Conservation (phyloP, 2,329 filamentous ascomycete genomes). For the Aspergillus fumigatus region DNA sequence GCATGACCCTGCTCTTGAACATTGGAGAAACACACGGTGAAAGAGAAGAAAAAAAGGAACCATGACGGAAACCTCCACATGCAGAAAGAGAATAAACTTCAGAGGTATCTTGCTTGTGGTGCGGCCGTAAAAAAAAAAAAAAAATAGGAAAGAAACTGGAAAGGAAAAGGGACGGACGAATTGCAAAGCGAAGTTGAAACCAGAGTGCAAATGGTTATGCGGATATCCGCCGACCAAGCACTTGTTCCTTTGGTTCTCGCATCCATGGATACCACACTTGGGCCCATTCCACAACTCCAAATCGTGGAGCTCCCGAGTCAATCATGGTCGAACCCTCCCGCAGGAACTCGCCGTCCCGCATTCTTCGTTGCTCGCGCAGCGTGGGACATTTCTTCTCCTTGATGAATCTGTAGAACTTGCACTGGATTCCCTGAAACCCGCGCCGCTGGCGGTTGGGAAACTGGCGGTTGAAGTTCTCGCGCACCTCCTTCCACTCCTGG, state of each 20-base stretch:
- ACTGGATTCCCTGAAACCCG: constrained; percentile 45
- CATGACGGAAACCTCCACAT: not conserved
- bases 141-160: not conserved
- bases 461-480: constrained; percentile 40
- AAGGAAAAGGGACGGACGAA: not conserved
- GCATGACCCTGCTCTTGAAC: not conserved
- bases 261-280: constrained; percentile 43
- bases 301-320: constrained; percentile 29
- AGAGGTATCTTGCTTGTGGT: not conserved
- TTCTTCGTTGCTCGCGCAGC: constrained; percentile 38
- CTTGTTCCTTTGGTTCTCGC: constrained; percentile 28
- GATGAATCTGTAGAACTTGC: constrained; percentile 48
- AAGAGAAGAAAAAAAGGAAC: not conserved
- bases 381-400: constrained; percentile 43
- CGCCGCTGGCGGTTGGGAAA: constrained; percentile 39
- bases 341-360: constrained; percentile 38
- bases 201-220: constrained; percentile 6
- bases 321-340: constrained; percentile 24
- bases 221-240: constrained; percentile 13
- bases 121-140: not conserved
- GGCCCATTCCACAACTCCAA: constrained; percentile 39
- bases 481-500: constrained; percentile 45
- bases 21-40: not conserved
- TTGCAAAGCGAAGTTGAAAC: not conserved
- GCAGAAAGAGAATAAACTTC: not conserved